Evolutionary conservation across 2,329 filamentous ascomycete species (phyloP), one percentile per base, ranked within the genome.

Genomic region (Basipetospora chlamydospora): DNA sequence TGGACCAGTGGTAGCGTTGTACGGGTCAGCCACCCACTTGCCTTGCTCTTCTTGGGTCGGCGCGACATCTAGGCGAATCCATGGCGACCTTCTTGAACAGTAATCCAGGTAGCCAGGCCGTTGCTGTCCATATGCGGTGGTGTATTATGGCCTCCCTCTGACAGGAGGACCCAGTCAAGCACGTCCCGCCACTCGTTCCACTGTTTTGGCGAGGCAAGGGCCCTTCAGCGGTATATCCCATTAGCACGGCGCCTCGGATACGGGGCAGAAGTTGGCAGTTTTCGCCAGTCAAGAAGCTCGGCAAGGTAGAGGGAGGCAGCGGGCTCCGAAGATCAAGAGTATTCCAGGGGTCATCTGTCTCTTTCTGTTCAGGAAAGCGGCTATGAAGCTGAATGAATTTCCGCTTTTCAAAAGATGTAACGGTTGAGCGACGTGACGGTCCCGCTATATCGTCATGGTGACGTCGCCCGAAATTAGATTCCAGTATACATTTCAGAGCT

Each of bases 131-230:
- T 54, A 29, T 57, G 49, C 9, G 51, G 51, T 9, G 50, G 46
- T 9, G 52, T 57, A 40, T 51, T 46, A 43, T 57, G 49, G 1
- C 53, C 54, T 22, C 53, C 53, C 40, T 57, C 45, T 3, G 48
- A 51, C 33, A 55, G 32, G 12, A 57, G 46, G 4, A 47, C 50
- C 51, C 51, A 55, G 33, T 54, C 45, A 4, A 50, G 38, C 25
- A 57, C 45, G 32, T 55, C 46, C 13, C 44, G 47, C 54, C 51
- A 56, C 38, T 49, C 47, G 34, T 48, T 49, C 53, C 51, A 56
- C 21, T 55, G 41, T 35, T 49, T 41, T 6, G 41, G 41, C 15
- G 46, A 42, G 1, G 47, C 51, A 21, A 43, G 35, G 8, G 28
- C 35, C 23, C 42, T 42, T 34, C 38, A 23, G 31, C 31, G n/a